Evolutionary conservation across 2,329 filamentous ascomycete genomes (phyloP).

Genomic region (Biscogniauxia sp.): DNA sequence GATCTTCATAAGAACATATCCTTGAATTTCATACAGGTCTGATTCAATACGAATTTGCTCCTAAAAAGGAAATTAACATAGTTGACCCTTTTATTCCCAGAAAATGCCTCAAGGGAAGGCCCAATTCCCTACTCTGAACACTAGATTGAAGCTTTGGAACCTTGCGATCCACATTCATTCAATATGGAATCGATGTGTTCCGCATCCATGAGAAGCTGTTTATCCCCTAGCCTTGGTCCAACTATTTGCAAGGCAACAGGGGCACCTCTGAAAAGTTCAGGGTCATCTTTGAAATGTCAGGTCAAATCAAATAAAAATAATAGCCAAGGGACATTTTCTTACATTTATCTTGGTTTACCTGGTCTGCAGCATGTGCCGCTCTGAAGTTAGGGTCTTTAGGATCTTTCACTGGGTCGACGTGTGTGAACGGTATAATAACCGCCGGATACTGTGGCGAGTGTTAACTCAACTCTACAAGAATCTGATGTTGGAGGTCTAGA

Average conservation of each 20-base stretch:
- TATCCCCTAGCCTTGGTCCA: slow-evolving; percentile 31
- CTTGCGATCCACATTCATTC: too few relatives aligned
- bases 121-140: too few relatives aligned
- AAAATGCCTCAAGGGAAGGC: too few relatives aligned
- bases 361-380: slow-evolving; percentile 25
- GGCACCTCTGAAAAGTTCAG: slow-evolving; percentile 33
- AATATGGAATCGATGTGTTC: too few relatives aligned
- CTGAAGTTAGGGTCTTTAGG: slow-evolving; percentile 25
- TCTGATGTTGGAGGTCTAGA: slow-evolving; percentile 1
- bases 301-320: slow-evolving; percentile 4
- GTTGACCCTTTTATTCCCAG: too few relatives aligned
- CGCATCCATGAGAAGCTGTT: slow-evolving; percentile 31
- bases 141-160: too few relatives aligned
- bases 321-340: slow-evolving; percentile 2
- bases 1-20: too few relatives aligned
- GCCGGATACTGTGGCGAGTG: slow-evolving; percentile 19
- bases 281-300: slow-evolving; percentile 27
- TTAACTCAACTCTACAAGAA: too few relatives aligned
- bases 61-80: too few relatives aligned
- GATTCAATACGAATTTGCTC: too few relatives aligned
- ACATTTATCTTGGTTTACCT: slow-evolving; percentile 31
- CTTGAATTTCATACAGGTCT: too few relatives aligned
- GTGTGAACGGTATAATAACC: slow-evolving; percentile 32
- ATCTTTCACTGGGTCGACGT: slow-evolving; percentile 30
- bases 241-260: slow-evolving; percentile 35